Evolutionary conservation across 1,284 basidiomycete species (phyloP).

Genomic region (Ceratobasidium sp.): DNA sequence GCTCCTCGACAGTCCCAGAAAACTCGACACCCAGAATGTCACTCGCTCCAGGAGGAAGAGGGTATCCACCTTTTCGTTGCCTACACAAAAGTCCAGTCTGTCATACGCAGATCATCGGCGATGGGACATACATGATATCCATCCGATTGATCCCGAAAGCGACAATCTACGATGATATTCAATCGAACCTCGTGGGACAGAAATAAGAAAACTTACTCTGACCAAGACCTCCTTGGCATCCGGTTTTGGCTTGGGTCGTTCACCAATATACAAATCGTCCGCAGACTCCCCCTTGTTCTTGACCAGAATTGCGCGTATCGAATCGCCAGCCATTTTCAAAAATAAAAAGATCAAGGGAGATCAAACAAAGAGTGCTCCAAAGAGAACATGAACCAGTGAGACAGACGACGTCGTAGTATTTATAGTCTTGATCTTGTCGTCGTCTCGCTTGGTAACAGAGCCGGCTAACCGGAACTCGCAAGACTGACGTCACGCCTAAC

Average conservation of each 20-base stretch:
- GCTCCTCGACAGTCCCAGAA: slow-evolving; percentile 70
- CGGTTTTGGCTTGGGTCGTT: slow-evolving; percentile 62
- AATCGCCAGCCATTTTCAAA: slow-evolving; percentile 34
- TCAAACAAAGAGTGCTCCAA: background rate
- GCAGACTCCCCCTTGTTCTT: slow-evolving; percentile 80
- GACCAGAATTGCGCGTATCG: slow-evolving; percentile 85
- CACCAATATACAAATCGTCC: slow-evolving; percentile 80
- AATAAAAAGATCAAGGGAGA: background rate
- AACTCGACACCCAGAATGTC: slow-evolving; percentile 92
- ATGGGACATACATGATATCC: slow-evolving; percentile 72
- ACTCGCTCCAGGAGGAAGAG: slow-evolving; percentile 78
- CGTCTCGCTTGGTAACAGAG: no score
- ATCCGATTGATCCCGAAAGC: slow-evolving; percentile 85
- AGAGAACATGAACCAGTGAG: no score
- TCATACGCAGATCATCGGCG: background rate
- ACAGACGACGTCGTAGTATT: no score
- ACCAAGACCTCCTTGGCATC: slow-evolving; percentile 73
- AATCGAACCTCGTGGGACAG: background rate
- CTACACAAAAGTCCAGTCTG: background rate
- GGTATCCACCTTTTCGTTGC: slow-evolving; percentile 70
- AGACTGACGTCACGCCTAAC: background rate
- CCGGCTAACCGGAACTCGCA: background rate
- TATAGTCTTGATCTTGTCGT: no score
- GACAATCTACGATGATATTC: background rate
- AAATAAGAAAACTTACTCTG: slow-evolving; percentile 58